Conservation (phyloP, 306 rosid species). For the Prunus davidiana region DNA sequence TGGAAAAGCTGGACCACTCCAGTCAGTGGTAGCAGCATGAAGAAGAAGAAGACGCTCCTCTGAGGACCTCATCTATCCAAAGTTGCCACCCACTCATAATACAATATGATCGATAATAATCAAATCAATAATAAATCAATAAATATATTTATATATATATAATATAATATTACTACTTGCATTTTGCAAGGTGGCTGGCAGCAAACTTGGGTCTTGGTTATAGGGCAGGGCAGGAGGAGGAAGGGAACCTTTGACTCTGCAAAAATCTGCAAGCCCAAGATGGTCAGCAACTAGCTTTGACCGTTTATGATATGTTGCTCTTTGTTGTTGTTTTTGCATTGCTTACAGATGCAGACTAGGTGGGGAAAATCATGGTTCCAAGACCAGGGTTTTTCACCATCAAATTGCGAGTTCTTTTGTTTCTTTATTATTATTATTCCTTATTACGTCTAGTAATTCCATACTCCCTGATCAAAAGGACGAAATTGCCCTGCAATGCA, state of each 20-base stretch:
- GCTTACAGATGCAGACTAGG: slow-evolving; percentile 51
- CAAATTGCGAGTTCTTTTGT: slow-evolving; percentile 15
- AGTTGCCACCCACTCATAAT: slow-evolving; percentile 54
- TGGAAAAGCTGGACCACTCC: slow-evolving; percentile 82
- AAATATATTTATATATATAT: not conserved
- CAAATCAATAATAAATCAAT: not conserved
- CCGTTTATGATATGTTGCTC: slow-evolving; percentile 13
- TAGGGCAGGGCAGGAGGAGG: slow-evolving; percentile 7
- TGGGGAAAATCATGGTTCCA: slow-evolving; percentile 64
- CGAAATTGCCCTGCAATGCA: too few species aligned
- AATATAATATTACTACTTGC: not conserved
- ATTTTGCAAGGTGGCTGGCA: slow-evolving; percentile 5
- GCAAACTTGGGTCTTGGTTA: slow-evolving; percentile 53
- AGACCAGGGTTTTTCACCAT: slow-evolving; percentile 36
- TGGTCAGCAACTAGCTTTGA: slow-evolving; percentile 62
- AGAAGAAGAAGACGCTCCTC: slow-evolving; percentile 20
- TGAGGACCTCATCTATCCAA: slow-evolving; percentile 48
- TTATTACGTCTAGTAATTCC: too few species aligned
- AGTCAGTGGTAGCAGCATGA: slow-evolving; percentile 30
- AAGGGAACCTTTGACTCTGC: slow-evolving; percentile 52
- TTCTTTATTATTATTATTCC: not conserved
- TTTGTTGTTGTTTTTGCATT: slow-evolving; percentile 12
- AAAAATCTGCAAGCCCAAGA: slow-evolving; percentile 54
- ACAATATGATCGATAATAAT: slow-evolving; percentile 10
- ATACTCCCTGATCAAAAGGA: too few species aligned